Base-by-base conservation (phyloP, 306 rosid species). In the Rosa chinensis region DNA sequence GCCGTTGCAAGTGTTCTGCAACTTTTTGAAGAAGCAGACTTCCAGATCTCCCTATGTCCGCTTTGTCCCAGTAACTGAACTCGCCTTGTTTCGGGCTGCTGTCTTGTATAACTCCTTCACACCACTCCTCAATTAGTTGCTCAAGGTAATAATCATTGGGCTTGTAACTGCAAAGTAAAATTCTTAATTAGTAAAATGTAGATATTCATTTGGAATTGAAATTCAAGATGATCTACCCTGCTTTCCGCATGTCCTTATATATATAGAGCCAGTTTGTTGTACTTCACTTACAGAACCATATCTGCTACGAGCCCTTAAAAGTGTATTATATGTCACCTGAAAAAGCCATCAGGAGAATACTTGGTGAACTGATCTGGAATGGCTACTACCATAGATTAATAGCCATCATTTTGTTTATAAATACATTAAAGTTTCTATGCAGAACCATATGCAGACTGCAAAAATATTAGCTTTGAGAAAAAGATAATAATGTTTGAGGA, bases 231-330 rank as follows among this genome's bases (percentile, higher is more conserved):
- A 8, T 49, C 83, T 89, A 95, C 99, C 99, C 98, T 25, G 99
- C 93, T 81, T 87, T 95, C 66, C 94, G 87, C 99, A 95, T 91
- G 64, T 95, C 98, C 86, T 88, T 97, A 66, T 95, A 95, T 84
- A 92, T 83, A n/a, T n/a, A n/a, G n/a, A 78, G 92, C 82, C 77
- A 94, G 76, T 82, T 81, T 91, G 97, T 80, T 91, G 97, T 63
- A 94, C 93, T 88, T 91, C 99, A 37, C 63, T 86, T 42, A 92
- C 76, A 64, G 98, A 91, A 69, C 93, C 98, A 11, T 92, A 95
- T 78, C 86, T 91, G 76, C 77, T 86, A 39, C 97, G 92, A 25
- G 98, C 95, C 87, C 85, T 87, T 78, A 92, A 69, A 81, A 95
- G 92, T 61, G 99, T 94, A 76, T 85, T 87, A 80, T 94, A 94